Evolutionary conservation across 2,329 filamentous ascomycete species (phyloP).

Genomic region (Daldinia sp.): DNA sequence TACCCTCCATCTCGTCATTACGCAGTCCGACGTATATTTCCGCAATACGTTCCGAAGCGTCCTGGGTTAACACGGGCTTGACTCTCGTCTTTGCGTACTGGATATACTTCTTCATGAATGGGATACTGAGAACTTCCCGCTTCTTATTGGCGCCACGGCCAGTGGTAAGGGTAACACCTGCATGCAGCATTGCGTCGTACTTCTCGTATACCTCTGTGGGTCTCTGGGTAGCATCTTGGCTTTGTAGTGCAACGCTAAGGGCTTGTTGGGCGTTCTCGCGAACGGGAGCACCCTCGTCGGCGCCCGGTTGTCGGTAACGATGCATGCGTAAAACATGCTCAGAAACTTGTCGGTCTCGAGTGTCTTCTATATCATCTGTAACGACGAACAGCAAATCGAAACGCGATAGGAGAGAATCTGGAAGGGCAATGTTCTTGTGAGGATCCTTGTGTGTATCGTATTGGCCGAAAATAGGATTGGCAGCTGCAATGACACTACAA

Average conservation of each 20-base stretch:
- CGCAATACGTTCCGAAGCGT: constrained; percentile 90
- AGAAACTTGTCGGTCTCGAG: constrained; percentile 87
- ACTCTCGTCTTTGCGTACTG: constrained; percentile 95
- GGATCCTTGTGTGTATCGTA: constrained; percentile 99
- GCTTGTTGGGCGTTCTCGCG: constrained; percentile 86
- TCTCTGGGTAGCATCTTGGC: constrained; percentile 73
- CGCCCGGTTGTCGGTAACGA: constrained; percentile 88
- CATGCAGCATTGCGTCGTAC: constrained; percentile 94
- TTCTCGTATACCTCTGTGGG: constrained; percentile 95
- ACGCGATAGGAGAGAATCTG: constrained; percentile 95
- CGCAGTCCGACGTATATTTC: constrained; percentile 89
- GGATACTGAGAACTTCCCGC: constrained; percentile 90
- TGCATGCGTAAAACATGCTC: constrained; percentile 99
- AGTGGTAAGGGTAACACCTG: constrained; percentile 80
- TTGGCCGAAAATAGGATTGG: constrained; percentile 97
- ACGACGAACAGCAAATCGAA: constrained; percentile 98
- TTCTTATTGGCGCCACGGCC: constrained; percentile 78
- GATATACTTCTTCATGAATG: constrained; percentile 99
- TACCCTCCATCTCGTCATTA: constrained; percentile 95
- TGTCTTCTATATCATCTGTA: constrained; percentile 97
- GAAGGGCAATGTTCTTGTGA: constrained; percentile 97
- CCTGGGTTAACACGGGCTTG: constrained; percentile 89
- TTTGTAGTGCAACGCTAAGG: constrained; percentile 85
- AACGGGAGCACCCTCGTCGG: constrained; percentile 92
- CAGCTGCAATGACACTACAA: constrained; percentile 94